Percentiles rank a stretch among this genome's conserved stretches.
Evolutionary conservation across 768 basidiomycete species (phyloP).

Genomic region (Termitomyces titanicus): DNA sequence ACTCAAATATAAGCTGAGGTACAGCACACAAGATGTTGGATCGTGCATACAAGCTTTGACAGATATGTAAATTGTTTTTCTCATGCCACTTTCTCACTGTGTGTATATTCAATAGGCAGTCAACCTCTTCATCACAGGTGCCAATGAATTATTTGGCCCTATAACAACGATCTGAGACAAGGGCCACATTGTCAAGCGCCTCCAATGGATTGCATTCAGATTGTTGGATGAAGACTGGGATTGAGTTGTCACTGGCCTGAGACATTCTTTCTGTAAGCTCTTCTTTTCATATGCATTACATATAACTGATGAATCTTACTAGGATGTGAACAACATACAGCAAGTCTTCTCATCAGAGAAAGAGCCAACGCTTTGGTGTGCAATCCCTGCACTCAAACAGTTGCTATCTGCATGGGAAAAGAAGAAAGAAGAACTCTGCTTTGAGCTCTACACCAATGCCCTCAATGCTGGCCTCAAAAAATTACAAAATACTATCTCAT

Average conservation of each 20-base stretch:
- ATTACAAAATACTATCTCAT: no score
- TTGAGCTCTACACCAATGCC: constrained; percentile 5
- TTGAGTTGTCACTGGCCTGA: neutral
- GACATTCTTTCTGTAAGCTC: neutral
- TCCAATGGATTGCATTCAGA: neutral
- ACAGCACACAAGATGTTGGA: constrained; percentile 22
- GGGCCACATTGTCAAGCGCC: neutral
- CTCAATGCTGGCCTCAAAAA: constrained; percentile 13
- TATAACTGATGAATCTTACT: no score
- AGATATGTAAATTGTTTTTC: constrained; percentile 6
- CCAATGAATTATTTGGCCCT: no score
- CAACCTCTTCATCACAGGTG: neutral
- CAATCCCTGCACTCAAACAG: neutral
- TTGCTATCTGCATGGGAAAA: neutral
- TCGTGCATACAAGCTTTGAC: constrained; percentile 9
- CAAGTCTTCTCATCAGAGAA: no score
- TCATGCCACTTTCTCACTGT: no score
- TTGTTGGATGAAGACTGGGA: neutral
- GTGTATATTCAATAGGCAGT: neutral
- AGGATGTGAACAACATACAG: no score
- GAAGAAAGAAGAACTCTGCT: neutral
- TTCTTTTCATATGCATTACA: neutral
- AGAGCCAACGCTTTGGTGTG: neutral
- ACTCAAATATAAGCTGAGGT: no score
- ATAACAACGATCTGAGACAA: neutral